A percentile compares a stretch with the other conserved stretches of the same genome.
These are phyloP conservation scores for Eurotiales sp. DNA, from an alignment of 2,329 filamentous ascomycete genomes.

Conservation along the genomic window DNA sequence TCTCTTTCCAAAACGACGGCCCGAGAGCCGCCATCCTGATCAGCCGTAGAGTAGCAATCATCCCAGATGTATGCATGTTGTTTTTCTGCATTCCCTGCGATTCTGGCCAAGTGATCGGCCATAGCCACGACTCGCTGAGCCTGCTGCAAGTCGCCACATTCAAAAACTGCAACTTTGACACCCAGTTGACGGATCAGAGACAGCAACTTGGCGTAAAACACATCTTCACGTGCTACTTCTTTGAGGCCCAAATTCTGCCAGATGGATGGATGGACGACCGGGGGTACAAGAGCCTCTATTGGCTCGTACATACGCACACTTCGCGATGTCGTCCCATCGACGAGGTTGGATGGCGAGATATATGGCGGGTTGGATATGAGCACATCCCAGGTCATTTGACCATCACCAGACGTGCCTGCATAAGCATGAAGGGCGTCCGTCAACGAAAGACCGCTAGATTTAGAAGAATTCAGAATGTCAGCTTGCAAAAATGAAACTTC, in stretches of 20 bases:
- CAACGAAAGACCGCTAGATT: conserved; percentile 11
- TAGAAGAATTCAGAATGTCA: conserved; percentile 33
- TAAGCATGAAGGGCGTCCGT: conserved; percentile 1
- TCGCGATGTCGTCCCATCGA: conserved; percentile 56
- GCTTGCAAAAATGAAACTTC: conserved; percentile 47
- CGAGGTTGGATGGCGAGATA: conserved; percentile 65
- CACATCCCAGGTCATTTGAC: conserved; percentile 51
- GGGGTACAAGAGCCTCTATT: conserved; percentile 69
- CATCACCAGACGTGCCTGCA: neutral
- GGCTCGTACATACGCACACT: conserved; percentile 84
- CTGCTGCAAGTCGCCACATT: conserved; percentile 35
- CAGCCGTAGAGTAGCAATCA: conserved; percentile 1
- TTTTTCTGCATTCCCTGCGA: neutral
- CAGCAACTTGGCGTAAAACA: conserved; percentile 35
- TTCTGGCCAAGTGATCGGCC: conserved; percentile 1
- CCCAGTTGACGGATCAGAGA: conserved; percentile 21
- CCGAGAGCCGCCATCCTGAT: conserved; percentile 8
- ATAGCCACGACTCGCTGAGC: conserved; percentile 27
- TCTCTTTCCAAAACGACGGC: conserved; percentile 11
- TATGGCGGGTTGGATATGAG: conserved; percentile 90
- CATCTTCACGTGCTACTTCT: conserved; percentile 24
- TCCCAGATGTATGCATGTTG: conserved; percentile 7
- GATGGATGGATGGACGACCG: conserved; percentile 19
- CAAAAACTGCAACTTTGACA: conserved; percentile 30
- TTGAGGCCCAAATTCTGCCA: neutral